Base-by-base conservation (phyloP, 495 filamentous ascomycete genomes). In the Penicillium soppii region DNA sequence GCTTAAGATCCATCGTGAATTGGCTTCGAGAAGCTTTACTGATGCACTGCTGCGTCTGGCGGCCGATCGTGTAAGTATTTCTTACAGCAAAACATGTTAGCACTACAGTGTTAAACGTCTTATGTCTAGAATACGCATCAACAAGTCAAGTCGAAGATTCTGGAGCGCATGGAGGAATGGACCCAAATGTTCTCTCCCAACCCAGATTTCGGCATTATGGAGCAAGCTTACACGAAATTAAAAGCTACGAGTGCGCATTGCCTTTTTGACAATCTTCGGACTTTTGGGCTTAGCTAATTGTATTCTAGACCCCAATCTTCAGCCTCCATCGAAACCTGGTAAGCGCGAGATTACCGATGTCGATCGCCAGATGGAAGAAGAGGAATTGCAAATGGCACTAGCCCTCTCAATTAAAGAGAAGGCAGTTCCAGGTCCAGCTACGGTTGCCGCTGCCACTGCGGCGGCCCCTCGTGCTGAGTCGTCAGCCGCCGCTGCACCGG, bases 131-230 rank as follows among this genome's bases (percentile, higher is more conserved):
- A 95, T 65, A 97, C 95, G 32, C 94, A 98, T 68, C 85, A 87
- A 67, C 89, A 96, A 67, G 94, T 98, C 55, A 98, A 97, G 73
- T 82, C 89, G 29, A 97, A 96, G 80, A 96, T 97, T 50, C 66
- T 97, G 48, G 95, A 98, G 73, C 85, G 90, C 36, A 97, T 97
- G 91, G 83, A 85, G 59, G 91, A 95, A 58, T 98, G 94, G 94
- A 83, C 88, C 43, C 86, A 91, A 67, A 95, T 96, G 89, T 97
- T 98, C 68, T 74, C 87, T 53, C 85, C 77, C 29, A 89, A 96
- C 67, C 85, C 92, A 8, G 92, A 96, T 59, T 83, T 98, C 50
- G 94, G 94, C 20, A 96, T 97, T 55, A 98, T 98, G 94, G 87
- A 94, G 66, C 90, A 96, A 63, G 91, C 91, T 44, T 97, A 91